Evolutionary conservation across 2,329 filamentous ascomycete genomes (phyloP), one percentile per base, ranked within the genome.

Genomic region (Claviceps digitariae): DNA sequence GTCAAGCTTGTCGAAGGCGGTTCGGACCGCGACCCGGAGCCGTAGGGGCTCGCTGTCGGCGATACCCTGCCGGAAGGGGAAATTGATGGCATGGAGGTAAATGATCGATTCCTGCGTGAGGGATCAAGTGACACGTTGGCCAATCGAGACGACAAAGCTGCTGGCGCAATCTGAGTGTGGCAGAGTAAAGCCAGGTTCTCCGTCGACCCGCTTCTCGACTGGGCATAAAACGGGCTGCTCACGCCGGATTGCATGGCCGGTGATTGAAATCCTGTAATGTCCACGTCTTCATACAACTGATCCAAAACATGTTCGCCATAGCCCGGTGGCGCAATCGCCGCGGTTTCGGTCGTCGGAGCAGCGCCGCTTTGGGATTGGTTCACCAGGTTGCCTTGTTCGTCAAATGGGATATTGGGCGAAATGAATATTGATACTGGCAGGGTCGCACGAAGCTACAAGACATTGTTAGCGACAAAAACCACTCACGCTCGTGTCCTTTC

Each of bases 391-490:
- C 95, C 93, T 56, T 91, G 81, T 51, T 95, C 89, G 62, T 93
- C 88, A 40, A 96, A 80, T 0, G 89, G 86, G 62, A 95, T 82
- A 63, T 93, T 93, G 0, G 93, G 91, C 5, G 93, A 98, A 59
- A 97, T 96, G 70, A 95, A 96, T 41, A 98, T 84, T 52, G 89
- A 89, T 17, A 97, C 80, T 1, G 93, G 90, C 34, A 97, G 80
- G 44, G 90, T 93, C 48, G 91, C 91, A 51, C 91, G 85, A 51
- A 96, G 80, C 82, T 87, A 59, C 44, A 21, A 12, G 4, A 34
- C 41, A 43, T 9, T 23, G 40, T 56, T 21, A 54, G 49, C 46
- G 15, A 23, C 7, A 21, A 9, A n/a, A 15, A 6, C 45, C 9
- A n/a, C 29, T 7, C 34, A 34, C 2, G 10, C 31, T 2, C 17